Conservation (phyloP, 768 basidiomycete genomes). For the Russula compacta region DNA sequence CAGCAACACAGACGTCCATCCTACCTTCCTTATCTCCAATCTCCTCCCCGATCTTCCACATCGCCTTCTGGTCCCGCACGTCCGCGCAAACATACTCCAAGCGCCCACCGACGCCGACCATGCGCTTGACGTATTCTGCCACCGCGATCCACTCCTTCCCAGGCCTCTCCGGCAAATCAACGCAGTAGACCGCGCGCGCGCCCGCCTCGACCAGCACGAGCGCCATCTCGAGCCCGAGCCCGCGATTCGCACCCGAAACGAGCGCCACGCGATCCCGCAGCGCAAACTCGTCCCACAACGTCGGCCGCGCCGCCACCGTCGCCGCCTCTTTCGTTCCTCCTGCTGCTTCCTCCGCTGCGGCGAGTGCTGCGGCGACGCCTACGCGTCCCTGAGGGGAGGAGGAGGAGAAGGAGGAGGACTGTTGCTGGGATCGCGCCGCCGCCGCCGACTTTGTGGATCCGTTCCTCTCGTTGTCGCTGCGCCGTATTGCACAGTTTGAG, state of each 20-base stretch:
- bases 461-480: not conserved
- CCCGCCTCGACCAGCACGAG: slow-evolving; percentile 66
- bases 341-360: slow-evolving; percentile 24
- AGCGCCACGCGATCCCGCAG: slow-evolving; percentile 45
- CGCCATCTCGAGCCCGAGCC: slow-evolving; percentile 80
- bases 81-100: slow-evolving; percentile 57
- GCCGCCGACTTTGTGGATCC: not conserved
- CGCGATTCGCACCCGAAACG: slow-evolving; percentile 34
- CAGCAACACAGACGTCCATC: slow-evolving; percentile 70
- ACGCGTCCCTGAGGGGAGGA: slow-evolving; percentile 42
- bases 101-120: slow-evolving; percentile 22
- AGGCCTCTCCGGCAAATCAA: slow-evolving; percentile 50
- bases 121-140: slow-evolving; percentile 38
- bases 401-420: slow-evolving; percentile 37
- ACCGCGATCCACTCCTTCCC: slow-evolving; percentile 51
- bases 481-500: not conserved
- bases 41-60: slow-evolving; percentile 48
- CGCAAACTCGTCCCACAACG: slow-evolving; percentile 52
- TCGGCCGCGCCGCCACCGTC: slow-evolving; percentile 29
- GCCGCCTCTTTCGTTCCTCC: not conserved
- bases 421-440: slow-evolving; percentile 21
- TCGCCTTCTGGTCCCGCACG: slow-evolving; percentile 50
- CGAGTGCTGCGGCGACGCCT: slow-evolving; percentile 53
- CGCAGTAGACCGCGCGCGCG: slow-evolving; percentile 57
- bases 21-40: slow-evolving; percentile 61